These are phyloP conservation scores for Claviceps monticola DNA, from an alignment of 2,329 filamentous ascomycete species.

Conservation along the genomic window DNA sequence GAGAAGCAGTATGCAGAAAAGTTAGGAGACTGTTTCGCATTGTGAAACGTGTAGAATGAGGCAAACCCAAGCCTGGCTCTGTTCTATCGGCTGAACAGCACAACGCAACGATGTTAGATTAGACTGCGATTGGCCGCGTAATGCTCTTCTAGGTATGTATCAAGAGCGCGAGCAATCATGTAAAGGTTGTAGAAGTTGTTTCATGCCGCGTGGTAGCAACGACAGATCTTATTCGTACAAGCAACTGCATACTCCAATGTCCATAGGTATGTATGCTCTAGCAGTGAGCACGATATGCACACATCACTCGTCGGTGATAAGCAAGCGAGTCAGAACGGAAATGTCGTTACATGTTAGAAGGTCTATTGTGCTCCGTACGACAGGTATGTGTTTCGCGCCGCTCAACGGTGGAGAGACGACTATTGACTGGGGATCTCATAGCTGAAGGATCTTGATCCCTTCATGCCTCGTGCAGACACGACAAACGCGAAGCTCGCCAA, in stretches of 20 bases:
- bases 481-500: not conserved
- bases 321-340: not conserved
- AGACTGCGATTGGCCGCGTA: not conserved
- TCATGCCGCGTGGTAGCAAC: not conserved
- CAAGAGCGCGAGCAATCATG: not conserved
- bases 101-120: not conserved
- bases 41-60: not conserved
- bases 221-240: too few species aligned
- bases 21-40: not conserved
- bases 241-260: too few species aligned
- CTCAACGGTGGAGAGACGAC: not conserved
- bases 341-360: not conserved
- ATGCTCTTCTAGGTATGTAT: not conserved
- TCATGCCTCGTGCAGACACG: not conserved
- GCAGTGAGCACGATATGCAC: not conserved
- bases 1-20: not conserved
- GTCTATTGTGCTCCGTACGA: not conserved
- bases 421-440: not conserved
- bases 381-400: not conserved
- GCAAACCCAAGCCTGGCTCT: not conserved
- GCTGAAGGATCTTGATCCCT: not conserved
- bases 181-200: not conserved
- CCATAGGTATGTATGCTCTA: too few species aligned
- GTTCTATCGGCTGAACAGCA: not conserved
- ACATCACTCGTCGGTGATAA: not conserved